Conservation (phyloP, 352 stramenopile species). For the Phytophthora syringae region DNA sequence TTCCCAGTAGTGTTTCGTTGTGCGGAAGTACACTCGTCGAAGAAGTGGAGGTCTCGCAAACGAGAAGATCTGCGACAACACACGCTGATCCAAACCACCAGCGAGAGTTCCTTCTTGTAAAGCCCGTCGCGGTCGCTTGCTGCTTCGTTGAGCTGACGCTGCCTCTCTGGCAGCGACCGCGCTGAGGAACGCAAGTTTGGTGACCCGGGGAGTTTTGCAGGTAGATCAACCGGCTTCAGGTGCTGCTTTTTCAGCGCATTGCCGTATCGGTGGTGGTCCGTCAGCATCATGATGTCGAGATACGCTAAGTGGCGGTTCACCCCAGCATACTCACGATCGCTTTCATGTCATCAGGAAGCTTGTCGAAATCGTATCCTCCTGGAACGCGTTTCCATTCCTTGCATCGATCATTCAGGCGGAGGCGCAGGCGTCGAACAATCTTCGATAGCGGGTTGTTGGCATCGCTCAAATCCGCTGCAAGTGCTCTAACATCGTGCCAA, state of each 20-base stretch:
- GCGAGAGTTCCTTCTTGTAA: not conserved
- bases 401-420: too few relatives aligned
- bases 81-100: constrained; percentile 3
- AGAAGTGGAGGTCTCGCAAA: constrained; percentile 14
- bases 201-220: not conserved
- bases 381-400: too few relatives aligned
- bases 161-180: not conserved
- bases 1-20: not conserved
- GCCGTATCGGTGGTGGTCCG: not conserved
- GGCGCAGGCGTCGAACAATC: too few relatives aligned
- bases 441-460: too few relatives aligned
- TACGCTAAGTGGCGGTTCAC: constrained; percentile 15
- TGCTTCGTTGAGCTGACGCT: not conserved
- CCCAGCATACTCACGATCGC: constrained; percentile 1
- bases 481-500: too few relatives aligned
- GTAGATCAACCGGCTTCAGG: constrained; percentile 2
- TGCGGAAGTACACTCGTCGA: constrained; percentile 21
- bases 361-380: too few relatives aligned
- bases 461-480: too few relatives aligned
- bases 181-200: constrained; percentile 19
- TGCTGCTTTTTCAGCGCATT: constrained; percentile 13
- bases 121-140: not conserved
- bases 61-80: constrained; percentile 13
- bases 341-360: constrained; percentile 1
- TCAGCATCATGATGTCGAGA: constrained; percentile 10